These are phyloP conservation scores for Aspergillus sp. DNA, from an alignment of 2,329 filamentous ascomycete species.

Conservation along the genomic window DNA sequence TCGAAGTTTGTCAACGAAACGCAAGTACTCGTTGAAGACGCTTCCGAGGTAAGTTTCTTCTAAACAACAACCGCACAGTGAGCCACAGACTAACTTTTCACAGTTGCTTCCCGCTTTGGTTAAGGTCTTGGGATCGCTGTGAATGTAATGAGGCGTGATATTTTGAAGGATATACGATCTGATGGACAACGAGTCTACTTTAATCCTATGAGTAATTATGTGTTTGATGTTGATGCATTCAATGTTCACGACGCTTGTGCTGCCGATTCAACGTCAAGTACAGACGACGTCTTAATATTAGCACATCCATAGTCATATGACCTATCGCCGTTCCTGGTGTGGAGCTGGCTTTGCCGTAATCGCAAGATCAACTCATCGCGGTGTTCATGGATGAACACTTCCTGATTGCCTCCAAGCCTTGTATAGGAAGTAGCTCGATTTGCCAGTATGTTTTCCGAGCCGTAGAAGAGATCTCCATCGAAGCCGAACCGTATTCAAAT, in stretches of 20 bases:
- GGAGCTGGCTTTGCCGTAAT: neutral
- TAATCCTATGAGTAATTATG: constrained; percentile 37
- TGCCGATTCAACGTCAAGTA: neutral
- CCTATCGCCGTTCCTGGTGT: neutral
- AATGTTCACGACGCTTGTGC: constrained; percentile 50
- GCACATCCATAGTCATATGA: neutral
- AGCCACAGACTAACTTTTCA: constrained; percentile 15
- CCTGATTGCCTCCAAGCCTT: neutral
- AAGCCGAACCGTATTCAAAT: neutral
- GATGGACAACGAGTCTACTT: constrained; percentile 28
- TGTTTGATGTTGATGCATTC: constrained; percentile 20
- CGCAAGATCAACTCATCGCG: neutral
- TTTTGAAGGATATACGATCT: constrained; percentile 24
- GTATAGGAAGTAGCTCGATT: neutral
- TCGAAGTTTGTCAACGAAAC: constrained; percentile 32
- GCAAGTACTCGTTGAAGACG: constrained; percentile 30
- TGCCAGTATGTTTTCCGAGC: neutral
- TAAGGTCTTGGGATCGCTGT: constrained; percentile 33
- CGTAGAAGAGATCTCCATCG: neutral
- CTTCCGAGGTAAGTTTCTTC: constrained; percentile 30
- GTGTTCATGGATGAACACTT: neutral
- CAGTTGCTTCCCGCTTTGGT: constrained; percentile 34
- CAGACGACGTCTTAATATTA: constrained; percentile 6
- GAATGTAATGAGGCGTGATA: constrained; percentile 13
- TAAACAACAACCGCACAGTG: no score